Evolutionary conservation across 1,284 basidiomycete genomes (phyloP), one percentile per base, ranked within the genome.

Genomic region (Schizopora paradoxa): DNA sequence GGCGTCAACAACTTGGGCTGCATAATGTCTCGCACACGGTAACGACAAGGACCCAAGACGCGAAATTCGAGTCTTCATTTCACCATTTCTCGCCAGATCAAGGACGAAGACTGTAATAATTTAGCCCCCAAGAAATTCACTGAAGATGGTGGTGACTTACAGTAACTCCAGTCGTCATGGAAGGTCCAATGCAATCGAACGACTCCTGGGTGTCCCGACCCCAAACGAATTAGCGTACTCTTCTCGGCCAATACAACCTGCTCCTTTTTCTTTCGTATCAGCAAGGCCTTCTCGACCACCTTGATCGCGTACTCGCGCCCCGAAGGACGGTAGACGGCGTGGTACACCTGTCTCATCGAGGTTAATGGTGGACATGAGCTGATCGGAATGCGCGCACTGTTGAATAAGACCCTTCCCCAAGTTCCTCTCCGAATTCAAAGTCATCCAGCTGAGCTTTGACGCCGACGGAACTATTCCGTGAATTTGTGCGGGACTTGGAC

Each of bases 21-120:
- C 73, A 61, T 95, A 96, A 63, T 89, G 89, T 27, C 82, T 74
- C 0, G 87, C 73, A 48, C 86, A 91, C 3, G 66, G 58, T 13
- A 85, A 61, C 13, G 88, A 90, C 27, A 97, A 69, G 0, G 93
- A 96, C 6, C 93, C 94, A 48, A 86, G 66, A 29, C 76, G 73
- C 11, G 82, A 82, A 59, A 96, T 86, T 48, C 82, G 72, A 0
- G 79, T 75, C 50, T 94, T 82, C 56, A 97, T 74, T 61, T 96
- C 93, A 28, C 92, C 93, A 60, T 95, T 93, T n/a, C 74, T 71
- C 0, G 88, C 91, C 11, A 92, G 72, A 62, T 96, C 92, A 51
- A 96, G 73, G 0, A 94, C 91, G 56, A 94, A 96, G 65, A 91
- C 92, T 95, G 56, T 33, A 41, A 22, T n/a, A 31, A 35, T 6